Base-by-base conservation (phyloP, 2,329 filamentous ascomycete species). In the Alternaria gaisen region DNA sequence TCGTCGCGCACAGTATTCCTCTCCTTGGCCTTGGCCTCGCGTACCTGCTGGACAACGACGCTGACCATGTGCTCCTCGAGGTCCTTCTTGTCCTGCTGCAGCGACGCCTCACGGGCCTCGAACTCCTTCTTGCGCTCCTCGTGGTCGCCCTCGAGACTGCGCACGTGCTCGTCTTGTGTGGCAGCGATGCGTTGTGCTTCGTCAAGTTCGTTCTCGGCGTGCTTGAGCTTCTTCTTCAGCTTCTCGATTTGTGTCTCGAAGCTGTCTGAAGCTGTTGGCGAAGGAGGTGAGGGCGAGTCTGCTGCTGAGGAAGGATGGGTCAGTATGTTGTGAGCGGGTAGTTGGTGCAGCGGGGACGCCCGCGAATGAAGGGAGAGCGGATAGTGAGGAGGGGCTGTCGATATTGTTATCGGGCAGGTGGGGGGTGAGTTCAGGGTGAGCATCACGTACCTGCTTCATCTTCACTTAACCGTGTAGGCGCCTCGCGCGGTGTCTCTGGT, bases 31-130 rank as follows among this genome's bases (percentile, higher is more conserved):
- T 77, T 78, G 22, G 77, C 77, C 53, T 80, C 77, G 47, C 74
- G 76, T 16, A 80, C 76, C 58, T 79, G 78, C 64, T 80, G 77
- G 42, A 80, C 77, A 36, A 80, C 77, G 18, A 79, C 76, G 40
- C 74, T 77, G 46, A 80, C 78, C 77, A 80, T 79, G 67, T 80
- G 77, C 64, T 79, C 77, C 66, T 79, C 78, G 7, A 79, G 66
- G 24, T 76, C 73, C 66, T 76, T 75, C 70, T 79, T 80, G 59
- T 79, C 77, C 62, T 74, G 71, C 60, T 74, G 63, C 28, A 76
- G 69, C 1, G 72, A 66, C 26, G 60, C 51, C 55, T 76, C 73
- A 34, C 72, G 70, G 65, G 74, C 71, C 50, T 73, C 69, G 54
- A 75, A 77, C 36, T 65, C 68, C 56, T 63, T 66, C 59, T 72